A percentile compares a stretch with the other conserved stretches of the same genome.
Evolutionary conservation across 2,329 filamentous ascomycete genomes (phyloP).

Genomic region (Monosporascus cannonballus): DNA sequence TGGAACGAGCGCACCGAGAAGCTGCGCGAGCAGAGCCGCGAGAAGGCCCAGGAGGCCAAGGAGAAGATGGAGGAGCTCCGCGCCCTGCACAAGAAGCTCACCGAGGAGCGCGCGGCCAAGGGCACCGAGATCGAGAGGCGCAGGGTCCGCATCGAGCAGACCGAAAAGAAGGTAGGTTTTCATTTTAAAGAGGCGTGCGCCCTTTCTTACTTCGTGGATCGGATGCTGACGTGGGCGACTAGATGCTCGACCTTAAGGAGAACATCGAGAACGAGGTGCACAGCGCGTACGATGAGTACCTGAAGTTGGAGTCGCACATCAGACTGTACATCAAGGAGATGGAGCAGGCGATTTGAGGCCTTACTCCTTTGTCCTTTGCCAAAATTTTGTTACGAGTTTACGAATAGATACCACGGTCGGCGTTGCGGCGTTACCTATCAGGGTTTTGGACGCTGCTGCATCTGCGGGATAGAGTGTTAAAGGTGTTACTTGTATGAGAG

Average conservation of each 20-base stretch:
- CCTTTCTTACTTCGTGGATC: neutral
- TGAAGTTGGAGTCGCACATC: constrained; percentile 96
- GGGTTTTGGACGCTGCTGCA: neutral
- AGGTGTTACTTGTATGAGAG: neutral
- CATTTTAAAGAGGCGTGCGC: no score
- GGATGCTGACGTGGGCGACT: constrained; percentile 16
- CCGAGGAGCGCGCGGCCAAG: constrained; percentile 80
- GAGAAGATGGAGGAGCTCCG: constrained; percentile 87
- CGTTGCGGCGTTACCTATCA: constrained; percentile 27
- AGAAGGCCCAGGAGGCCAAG: constrained; percentile 76
- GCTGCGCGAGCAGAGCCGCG: constrained; percentile 70
- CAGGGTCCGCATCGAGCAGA: constrained; percentile 92
- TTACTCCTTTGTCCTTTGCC: constrained; percentile 7
- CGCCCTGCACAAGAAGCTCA: constrained; percentile 70
- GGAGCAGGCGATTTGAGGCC: constrained; percentile 69
- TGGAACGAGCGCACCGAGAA: constrained; percentile 84
- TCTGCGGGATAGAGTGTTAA: neutral
- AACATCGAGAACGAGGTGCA: constrained; percentile 95
- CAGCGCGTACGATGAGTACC: constrained; percentile 84
- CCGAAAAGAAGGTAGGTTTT: constrained; percentile 83
- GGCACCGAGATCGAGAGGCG: constrained; percentile 87
- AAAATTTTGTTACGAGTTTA: constrained; percentile 23
- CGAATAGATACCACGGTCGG: constrained; percentile 35
- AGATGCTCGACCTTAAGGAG: constrained; percentile 98
- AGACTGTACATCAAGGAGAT: constrained; percentile 98